These are phyloP conservation scores for Lasiosphaeris hirsuta DNA, from an alignment of 495 filamentous ascomycete genomes.

Conservation along the genomic window DNA sequence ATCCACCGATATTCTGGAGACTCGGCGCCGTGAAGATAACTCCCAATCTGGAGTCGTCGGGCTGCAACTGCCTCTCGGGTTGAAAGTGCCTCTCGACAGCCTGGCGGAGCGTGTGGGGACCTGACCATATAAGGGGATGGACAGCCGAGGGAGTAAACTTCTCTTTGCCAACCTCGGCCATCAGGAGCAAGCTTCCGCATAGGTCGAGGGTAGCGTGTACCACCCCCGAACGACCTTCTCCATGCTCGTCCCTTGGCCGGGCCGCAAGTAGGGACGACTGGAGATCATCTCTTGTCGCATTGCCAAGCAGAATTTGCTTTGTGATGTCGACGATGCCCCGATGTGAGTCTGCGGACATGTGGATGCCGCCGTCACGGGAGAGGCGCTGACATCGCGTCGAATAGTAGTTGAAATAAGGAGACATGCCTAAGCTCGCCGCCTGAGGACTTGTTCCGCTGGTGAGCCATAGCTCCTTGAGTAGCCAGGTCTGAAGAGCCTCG, in stretches of 20 bases:
- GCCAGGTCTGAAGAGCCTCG: neutral
- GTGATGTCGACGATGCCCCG: constrained; percentile 4
- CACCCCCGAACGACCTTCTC: neutral
- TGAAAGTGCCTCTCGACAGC: constrained; percentile 1
- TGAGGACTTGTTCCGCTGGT: neutral
- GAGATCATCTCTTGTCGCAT: constrained; percentile 1
- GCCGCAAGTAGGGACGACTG: neutral
- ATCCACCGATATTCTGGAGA: constrained; percentile 30
- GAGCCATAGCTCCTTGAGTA: constrained; percentile 3
- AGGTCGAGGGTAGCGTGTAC: constrained; percentile 7
- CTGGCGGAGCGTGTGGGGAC: constrained; percentile 5
- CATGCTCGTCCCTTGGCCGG: neutral
- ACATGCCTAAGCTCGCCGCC: neutral
- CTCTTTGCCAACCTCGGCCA: constrained; percentile 5
- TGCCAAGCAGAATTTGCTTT: neutral
- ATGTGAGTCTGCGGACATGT: constrained; percentile 8
- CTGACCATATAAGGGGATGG: constrained; percentile 1
- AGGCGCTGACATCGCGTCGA: constrained; percentile 3
- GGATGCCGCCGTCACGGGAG: neutral
- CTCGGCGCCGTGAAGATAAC: constrained; percentile 18
- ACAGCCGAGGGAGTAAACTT: constrained; percentile 2
- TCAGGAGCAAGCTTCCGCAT: constrained; percentile 7
- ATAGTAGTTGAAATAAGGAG: constrained; percentile 9
- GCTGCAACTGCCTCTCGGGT: neutral
- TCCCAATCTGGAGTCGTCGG: constrained; percentile 9